Evolutionary conservation across 2,329 filamentous ascomycete genomes (phyloP).

Genomic region (Neofusicoccum parvum): DNA sequence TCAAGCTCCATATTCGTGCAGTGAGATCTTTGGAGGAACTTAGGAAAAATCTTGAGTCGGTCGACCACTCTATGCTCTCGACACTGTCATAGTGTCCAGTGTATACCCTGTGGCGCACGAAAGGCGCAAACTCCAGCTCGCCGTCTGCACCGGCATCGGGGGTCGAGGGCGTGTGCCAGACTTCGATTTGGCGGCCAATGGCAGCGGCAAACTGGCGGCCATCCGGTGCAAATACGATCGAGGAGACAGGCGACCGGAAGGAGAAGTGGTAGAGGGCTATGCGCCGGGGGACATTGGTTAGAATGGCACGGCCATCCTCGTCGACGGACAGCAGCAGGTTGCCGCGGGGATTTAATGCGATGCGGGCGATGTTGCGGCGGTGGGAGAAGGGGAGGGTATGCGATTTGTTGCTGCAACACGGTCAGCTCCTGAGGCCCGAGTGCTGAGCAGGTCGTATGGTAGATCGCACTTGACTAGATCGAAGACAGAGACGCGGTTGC

Average conservation of each 20-base stretch:
- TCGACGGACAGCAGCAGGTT: constrained; percentile 93
- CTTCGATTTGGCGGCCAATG: constrained; percentile 82
- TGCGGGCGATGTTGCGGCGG: constrained; percentile 85
- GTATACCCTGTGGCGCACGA: constrained; percentile 83
- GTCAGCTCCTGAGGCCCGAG: neutral
- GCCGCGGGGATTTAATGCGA: constrained; percentile 86
- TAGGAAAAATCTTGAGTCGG: constrained; percentile 92
- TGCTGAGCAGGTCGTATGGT: neutral
- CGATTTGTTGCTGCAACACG: constrained; percentile 71
- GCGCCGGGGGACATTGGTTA: constrained; percentile 85
- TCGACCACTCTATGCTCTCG: constrained; percentile 88
- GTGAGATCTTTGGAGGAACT: constrained; percentile 91
- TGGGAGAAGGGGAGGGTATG: constrained; percentile 88
- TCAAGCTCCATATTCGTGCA: constrained; percentile 90
- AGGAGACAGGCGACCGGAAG: constrained; percentile 80
- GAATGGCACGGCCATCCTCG: constrained; percentile 88
- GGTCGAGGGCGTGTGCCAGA: constrained; percentile 93
- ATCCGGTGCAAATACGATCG: constrained; percentile 87
- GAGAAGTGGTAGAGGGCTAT: constrained; percentile 93
- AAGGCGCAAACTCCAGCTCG: constrained; percentile 92
- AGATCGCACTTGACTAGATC: constrained; percentile 83
- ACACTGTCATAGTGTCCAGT: constrained; percentile 88
- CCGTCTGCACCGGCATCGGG: constrained; percentile 78
- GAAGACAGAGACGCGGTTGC: constrained; percentile 94
- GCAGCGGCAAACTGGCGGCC: constrained; percentile 89